Evolutionary conservation across 1,284 basidiomycete species (phyloP), one percentile per base, ranked within the genome.

Genomic region (Wallemia ichthyophaga): DNA sequence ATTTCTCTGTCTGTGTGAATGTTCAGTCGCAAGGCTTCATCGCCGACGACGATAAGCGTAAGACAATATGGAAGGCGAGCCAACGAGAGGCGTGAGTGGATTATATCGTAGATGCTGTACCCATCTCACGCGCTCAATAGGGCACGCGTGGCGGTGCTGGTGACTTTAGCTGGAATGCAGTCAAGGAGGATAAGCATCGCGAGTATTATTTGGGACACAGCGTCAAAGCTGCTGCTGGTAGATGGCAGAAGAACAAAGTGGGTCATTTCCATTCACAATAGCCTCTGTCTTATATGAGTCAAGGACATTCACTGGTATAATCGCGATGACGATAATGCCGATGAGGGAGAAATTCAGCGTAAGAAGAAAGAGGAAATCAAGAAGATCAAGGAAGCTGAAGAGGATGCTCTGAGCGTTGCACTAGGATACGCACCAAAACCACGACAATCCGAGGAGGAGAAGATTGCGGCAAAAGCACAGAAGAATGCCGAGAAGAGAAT

Each of bases 221-320:
- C 62, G 80, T 91, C 70, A 88, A 91, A 65, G 87, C 86, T 0
- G 87, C 87, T 0, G 85, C 84, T 1, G 87, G 88, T 1, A 74
- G 88, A 62, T 92, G 87, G 87, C 87, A 92, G 71, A 89, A 88
- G 57, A 59, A 58, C 24, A 25, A 60, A n/a, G 19, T 31, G 28
- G 58, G 61, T 56, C 48, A 60, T 27, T 56, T 57, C 2, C 61
- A 48, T 56, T 60, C 58, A 23, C 25, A 25, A 19, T 26, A 19
- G 25, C 32, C n/a, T 25, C 32, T n/a, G 1, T 25, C 25, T 23
- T 48, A 24, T 53, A n/a, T 24, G 53, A 72, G 85, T 86, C 72
- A 87, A 89, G 68, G 87, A 92, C 65, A 73, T 92, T 21, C 87
- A 92, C 67, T 92, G 87, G 87, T 92, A 92, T 67, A 77, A 73